Evolutionary conservation across 2,329 filamentous ascomycete genomes (phyloP).

Genomic region (Akanthomyces uredinophilus): DNA sequence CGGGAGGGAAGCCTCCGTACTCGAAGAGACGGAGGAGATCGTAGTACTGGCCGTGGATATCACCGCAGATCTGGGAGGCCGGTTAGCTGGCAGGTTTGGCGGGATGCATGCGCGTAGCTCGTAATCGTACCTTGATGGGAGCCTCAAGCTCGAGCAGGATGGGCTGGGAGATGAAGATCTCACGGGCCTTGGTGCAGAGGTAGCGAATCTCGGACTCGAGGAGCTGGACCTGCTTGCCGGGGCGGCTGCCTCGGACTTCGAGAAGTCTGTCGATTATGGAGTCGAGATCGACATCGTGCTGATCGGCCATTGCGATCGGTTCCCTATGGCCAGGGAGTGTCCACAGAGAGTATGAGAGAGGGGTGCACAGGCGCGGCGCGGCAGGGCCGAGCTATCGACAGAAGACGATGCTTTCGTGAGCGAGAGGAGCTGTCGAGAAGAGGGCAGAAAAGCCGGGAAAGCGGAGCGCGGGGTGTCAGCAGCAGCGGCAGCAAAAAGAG

Average conservation of each 20-base stretch:
- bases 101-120: constrained; percentile 3
- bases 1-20: constrained; percentile 95
- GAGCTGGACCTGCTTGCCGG: constrained; percentile 97
- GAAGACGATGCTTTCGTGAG: background rate
- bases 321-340: constrained; percentile 6
- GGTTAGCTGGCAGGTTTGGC: background rate
- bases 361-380: background rate
- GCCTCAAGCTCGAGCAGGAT: constrained; percentile 96
- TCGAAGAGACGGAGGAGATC: constrained; percentile 96
- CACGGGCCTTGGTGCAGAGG: constrained; percentile 95
- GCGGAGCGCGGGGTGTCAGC: background rate
- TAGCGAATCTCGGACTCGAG: constrained; percentile 94
- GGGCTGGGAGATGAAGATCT: constrained; percentile 99
- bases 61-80: constrained; percentile 81
- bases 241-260: constrained; percentile 94
- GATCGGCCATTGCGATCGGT: constrained; percentile 48
- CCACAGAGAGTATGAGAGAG: background rate
- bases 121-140: constrained; percentile 82
- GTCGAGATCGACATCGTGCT: constrained; percentile 93
- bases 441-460: background rate
- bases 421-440: background rate
- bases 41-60: constrained; percentile 99
- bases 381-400: background rate
- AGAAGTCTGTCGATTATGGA: constrained; percentile 98
- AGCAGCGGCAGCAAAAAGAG: background rate